Evolutionary conservation across 2,329 filamentous ascomycete species (phyloP).

Genomic region (Cytospora piceae): DNA sequence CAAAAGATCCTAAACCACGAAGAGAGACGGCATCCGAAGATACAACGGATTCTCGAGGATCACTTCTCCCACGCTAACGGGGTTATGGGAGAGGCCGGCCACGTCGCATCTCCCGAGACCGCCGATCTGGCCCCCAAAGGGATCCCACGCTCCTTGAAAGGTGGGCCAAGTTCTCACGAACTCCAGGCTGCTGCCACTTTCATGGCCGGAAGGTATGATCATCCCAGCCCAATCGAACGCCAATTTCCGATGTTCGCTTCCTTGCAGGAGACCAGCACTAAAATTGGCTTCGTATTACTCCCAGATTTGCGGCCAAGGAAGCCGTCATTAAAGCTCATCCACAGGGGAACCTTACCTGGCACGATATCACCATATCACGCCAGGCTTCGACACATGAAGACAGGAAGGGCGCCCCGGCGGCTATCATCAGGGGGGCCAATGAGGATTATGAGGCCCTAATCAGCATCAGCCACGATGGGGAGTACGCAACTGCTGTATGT

Average conservation of each 20-base stretch:
- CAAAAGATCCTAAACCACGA: slow-evolving; percentile 50
- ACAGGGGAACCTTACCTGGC: slow-evolving; percentile 61
- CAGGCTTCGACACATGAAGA: slow-evolving; percentile 19
- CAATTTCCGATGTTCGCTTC: neutral
- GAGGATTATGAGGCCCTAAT: slow-evolving; percentile 59
- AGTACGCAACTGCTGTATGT: slow-evolving; percentile 76
- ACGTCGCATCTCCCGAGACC: neutral
- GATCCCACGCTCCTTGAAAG: neutral
- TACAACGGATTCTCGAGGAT: slow-evolving; percentile 15
- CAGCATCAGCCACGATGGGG: slow-evolving; percentile 86
- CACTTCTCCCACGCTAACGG: neutral
- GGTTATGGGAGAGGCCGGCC: neutral
- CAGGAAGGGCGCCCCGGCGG: slow-evolving; percentile 17
- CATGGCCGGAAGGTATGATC: slow-evolving; percentile 49
- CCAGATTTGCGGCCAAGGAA: slow-evolving; percentile 73
- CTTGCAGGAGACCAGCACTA: neutral
- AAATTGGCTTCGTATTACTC: neutral
- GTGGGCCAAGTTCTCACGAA: slow-evolving; percentile 29
- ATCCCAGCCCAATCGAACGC: neutral
- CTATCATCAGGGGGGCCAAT: slow-evolving; percentile 32
- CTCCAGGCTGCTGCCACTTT: slow-evolving; percentile 46
- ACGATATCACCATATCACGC: slow-evolving; percentile 56
- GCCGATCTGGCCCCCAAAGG: neutral
- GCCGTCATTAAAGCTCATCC: slow-evolving; percentile 74
- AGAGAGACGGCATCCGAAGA: slow-evolving; percentile 39